Percentiles rank a stretch among this genome's conserved stretches.
Conservation (phyloP, 345 rosid genomes). For the Clarkia xantiana region DNA sequence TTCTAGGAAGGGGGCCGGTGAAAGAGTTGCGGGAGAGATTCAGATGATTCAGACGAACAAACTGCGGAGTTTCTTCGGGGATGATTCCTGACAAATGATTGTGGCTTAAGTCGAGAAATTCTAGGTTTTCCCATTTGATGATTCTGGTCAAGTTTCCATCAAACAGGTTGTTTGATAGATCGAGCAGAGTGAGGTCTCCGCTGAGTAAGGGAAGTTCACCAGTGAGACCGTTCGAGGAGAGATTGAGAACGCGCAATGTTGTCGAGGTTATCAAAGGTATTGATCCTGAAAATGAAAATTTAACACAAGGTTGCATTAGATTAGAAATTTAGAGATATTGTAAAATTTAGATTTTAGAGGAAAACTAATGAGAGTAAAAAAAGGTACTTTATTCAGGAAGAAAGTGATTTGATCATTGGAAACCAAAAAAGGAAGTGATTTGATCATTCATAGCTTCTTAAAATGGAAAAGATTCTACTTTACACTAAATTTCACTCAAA, state of each 20-base stretch:
- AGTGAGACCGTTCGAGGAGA: slow-evolving; percentile 59
- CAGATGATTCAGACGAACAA: slow-evolving; percentile 77
- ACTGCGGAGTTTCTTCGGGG: slow-evolving; percentile 66
- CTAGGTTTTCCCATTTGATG: slow-evolving; percentile 66
- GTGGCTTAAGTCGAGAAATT: slow-evolving; percentile 79
- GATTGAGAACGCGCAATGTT: slow-evolving; percentile 52
- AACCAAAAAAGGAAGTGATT: too few species aligned
- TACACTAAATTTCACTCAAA: too few species aligned
- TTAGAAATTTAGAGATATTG: too few species aligned
- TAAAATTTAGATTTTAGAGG: too few species aligned
- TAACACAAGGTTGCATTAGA: too few species aligned
- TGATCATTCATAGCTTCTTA: too few species aligned
- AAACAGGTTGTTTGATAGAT: slow-evolving; percentile 75
- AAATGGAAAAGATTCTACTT: too few species aligned
- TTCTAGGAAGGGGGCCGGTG: slow-evolving; percentile 48
- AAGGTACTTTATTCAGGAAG: too few species aligned
- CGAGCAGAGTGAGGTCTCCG: slow-evolving; percentile 63
- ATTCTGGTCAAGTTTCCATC: slow-evolving; percentile 71
- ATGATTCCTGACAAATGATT: slow-evolving; percentile 59
- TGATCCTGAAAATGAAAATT: slow-evolving; percentile 37
- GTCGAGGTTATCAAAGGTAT: slow-evolving; percentile 71
- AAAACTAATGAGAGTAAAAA: too few species aligned
- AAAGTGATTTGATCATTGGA: too few species aligned
- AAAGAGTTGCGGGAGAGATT: slow-evolving; percentile 77
- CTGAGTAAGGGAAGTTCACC: slow-evolving; percentile 89